A percentile compares a stretch with the other conserved stretches of the same genome.
Conservation (phyloP, 2,329 filamentous ascomycete species). For the Fusarium metavorans region DNA sequence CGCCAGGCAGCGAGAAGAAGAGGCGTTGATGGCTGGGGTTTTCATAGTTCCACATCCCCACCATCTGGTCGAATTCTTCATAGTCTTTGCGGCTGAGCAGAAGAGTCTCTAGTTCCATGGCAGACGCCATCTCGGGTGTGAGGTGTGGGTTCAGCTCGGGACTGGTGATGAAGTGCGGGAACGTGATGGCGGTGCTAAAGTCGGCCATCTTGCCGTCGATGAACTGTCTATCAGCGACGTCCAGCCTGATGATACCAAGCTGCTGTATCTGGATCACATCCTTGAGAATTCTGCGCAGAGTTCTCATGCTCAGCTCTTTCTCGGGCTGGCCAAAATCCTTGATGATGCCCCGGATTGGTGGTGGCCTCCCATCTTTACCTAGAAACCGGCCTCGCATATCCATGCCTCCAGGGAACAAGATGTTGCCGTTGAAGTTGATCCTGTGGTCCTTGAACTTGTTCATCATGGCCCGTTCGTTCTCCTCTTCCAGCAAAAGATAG, state of each 20-base stretch:
- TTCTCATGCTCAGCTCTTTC: background rate
- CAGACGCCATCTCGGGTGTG: background rate
- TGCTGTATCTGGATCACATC: background rate
- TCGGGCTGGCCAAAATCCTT: background rate
- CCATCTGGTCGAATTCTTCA: background rate
- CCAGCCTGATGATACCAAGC: conserved; percentile 1
- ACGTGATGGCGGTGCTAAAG: conserved; percentile 42
- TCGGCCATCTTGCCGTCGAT: conserved; percentile 39
- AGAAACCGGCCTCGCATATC: background rate
- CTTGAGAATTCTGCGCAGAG: background rate
- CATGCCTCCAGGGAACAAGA: no score
- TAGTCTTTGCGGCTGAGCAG: no score
- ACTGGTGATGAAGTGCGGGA: conserved; percentile 37
- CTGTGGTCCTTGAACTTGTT: background rate
- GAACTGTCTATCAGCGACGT: conserved; percentile 21
- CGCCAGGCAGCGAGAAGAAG: background rate
- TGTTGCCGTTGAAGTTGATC: no score
- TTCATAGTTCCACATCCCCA: background rate
- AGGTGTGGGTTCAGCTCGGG: conserved; percentile 12
- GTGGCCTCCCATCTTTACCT: background rate
- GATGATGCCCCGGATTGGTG: conserved; percentile 7
- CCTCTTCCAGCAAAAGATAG: background rate
- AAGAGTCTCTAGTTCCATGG: background rate
- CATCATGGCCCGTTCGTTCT: conserved; percentile 2
- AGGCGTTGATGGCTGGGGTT: background rate